These are phyloP conservation scores for Alternaria alternata DNA, from an alignment of 2,329 filamentous ascomycete species.

Conservation along the genomic window DNA sequence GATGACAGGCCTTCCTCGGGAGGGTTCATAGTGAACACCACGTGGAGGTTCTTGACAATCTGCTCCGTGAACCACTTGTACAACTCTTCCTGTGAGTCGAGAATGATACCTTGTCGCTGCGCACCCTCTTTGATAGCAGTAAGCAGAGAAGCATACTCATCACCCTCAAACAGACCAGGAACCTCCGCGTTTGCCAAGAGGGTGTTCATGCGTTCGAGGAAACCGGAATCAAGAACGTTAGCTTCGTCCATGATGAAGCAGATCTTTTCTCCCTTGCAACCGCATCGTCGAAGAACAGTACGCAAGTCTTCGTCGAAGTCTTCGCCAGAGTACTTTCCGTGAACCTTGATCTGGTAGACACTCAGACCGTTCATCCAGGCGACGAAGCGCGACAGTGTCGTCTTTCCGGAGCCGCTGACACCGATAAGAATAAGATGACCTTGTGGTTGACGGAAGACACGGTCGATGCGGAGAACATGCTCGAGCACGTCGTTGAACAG, in stretches of 20 bases:
- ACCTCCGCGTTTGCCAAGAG: constrained; percentile 99
- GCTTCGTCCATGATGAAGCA: constrained; percentile 99
- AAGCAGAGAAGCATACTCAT: constrained; percentile 98
- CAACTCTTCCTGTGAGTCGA: constrained; percentile 98
- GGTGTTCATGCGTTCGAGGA: constrained; percentile 99
- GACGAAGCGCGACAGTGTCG: constrained; percentile 95
- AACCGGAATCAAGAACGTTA: constrained; percentile 97
- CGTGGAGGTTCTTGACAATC: constrained; percentile 98
- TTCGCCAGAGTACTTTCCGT: constrained; percentile 96
- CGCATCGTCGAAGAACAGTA: constrained; percentile 89
- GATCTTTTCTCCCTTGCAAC: constrained; percentile 98
- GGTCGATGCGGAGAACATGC: constrained; percentile 96
- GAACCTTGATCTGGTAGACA: constrained; percentile 99
- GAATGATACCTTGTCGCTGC: constrained; percentile 89
- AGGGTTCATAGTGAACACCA: constrained; percentile 99
- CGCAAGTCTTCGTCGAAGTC: constrained; percentile 98
- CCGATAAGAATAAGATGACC: constrained; percentile 98
- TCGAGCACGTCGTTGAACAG: constrained; percentile 99
- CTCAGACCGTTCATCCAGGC: constrained; percentile 99
- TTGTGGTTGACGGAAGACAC: constrained; percentile 97
- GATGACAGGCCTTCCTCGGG: constrained; percentile 93
- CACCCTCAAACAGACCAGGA: constrained; percentile 97
- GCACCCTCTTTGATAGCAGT: constrained; percentile 98
- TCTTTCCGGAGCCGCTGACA: constrained; percentile 98
- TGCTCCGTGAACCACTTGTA: constrained; percentile 99